Conservation (phyloP, 768 basidiomycete species). For the Russula ochroleuca region DNA sequence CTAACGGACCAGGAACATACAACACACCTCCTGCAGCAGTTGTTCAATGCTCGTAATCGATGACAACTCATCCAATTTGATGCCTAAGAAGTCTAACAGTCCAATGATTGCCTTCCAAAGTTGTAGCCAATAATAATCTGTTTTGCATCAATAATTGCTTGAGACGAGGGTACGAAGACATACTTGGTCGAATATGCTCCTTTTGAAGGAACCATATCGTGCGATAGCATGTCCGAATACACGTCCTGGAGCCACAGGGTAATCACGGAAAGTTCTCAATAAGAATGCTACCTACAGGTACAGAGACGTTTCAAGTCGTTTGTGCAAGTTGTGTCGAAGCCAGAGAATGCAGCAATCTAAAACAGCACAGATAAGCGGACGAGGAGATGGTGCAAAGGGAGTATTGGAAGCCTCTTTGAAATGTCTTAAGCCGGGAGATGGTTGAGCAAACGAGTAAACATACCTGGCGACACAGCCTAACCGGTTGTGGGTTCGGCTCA, state of each 20-base stretch:
- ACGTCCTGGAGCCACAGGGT: constrained; percentile 36
- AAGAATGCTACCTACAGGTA: constrained; percentile 45
- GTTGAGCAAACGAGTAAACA: constrained; percentile 19
- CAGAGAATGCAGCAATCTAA: constrained; percentile 68
- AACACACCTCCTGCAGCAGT: constrained; percentile 51
- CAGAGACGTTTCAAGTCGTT: constrained; percentile 50
- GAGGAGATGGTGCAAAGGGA: constrained; percentile 38
- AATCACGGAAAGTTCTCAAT: not conserved
- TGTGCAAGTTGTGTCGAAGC: constrained; percentile 67
- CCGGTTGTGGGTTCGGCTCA: constrained; percentile 38
- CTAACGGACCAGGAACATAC: not conserved
- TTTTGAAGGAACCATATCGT: constrained; percentile 55
- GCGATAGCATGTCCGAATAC: constrained; percentile 51
- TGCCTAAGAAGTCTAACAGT: constrained; percentile 52
- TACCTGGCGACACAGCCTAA: constrained; percentile 64
- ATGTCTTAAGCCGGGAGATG: not conserved
- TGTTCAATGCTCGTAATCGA: constrained; percentile 51
- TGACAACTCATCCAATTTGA: constrained; percentile 49
- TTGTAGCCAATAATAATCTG: constrained; percentile 65
- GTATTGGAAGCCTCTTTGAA: constrained; percentile 47
- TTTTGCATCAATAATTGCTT: constrained; percentile 3
- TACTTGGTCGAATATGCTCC: constrained; percentile 52
- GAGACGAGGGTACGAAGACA: constrained; percentile 21
- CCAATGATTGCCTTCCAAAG: constrained; percentile 57
- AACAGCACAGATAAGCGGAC: constrained; percentile 52